These are phyloP conservation scores for Aleurites moluccanus DNA, from an alignment of 441 rosid species.

Conservation along the genomic window DNA sequence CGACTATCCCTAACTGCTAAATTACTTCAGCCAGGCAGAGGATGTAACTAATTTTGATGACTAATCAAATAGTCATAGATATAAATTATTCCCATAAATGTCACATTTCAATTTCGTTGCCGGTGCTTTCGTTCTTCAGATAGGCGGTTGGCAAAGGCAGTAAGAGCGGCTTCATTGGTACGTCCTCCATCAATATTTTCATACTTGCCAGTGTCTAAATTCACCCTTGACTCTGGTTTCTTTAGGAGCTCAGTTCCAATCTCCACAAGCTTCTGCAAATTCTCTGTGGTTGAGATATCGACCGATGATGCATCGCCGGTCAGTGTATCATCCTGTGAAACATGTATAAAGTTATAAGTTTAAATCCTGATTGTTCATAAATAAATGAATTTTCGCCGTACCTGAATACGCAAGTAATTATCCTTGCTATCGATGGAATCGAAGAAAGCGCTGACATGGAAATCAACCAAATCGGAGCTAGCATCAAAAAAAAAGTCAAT, in stretches of 20 bases:
- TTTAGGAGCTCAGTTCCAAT: constrained; percentile 20
- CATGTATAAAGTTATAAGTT: too few relatives aligned
- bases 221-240: constrained; percentile 27
- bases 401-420: constrained; percentile 34
- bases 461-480: constrained; percentile 30
- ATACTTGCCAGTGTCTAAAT: constrained; percentile 29
- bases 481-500: constrained; percentile 25
- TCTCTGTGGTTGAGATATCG: constrained; percentile 23
- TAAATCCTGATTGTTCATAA: too few relatives aligned
- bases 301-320: constrained; percentile 20
- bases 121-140: constrained; percentile 24
- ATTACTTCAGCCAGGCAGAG: too few relatives aligned
- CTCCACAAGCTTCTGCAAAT: constrained; percentile 25
- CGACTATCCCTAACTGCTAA: too few relatives aligned
- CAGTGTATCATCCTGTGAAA: constrained; percentile 25
- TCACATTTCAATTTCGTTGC: neutral
- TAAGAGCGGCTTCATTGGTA: constrained; percentile 34
- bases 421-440: neutral
- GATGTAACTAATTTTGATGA: too few relatives aligned
- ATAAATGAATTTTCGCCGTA: neutral
- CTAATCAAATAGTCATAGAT: too few relatives aligned
- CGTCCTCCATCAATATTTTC: constrained; percentile 20
- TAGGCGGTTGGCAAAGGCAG: constrained; percentile 22
- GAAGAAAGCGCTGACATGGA: constrained; percentile 29
- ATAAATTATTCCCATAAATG: neutral